These are phyloP conservation scores for Lachnellula willkommii DNA, from an alignment of 2,329 filamentous ascomycete genomes.

Conservation along the genomic window DNA sequence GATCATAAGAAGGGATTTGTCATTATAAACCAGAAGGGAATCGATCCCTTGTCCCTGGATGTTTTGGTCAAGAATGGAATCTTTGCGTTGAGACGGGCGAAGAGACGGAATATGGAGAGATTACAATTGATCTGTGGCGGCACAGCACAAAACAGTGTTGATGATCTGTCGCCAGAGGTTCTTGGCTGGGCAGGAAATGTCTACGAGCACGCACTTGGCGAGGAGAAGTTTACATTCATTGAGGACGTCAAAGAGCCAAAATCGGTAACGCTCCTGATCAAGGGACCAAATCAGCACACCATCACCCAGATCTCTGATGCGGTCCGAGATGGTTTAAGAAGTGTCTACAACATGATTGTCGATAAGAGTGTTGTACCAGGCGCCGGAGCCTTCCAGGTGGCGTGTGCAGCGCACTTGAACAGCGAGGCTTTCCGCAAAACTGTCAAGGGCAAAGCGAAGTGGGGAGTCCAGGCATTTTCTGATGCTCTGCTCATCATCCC, in stretches of 20 bases:
- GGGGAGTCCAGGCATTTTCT: slow-evolving; percentile 88
- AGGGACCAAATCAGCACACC: slow-evolving; percentile 94
- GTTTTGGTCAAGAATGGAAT: slow-evolving; percentile 98
- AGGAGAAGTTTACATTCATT: slow-evolving; percentile 98
- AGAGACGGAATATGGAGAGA: slow-evolving; percentile 98
- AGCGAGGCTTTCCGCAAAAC: slow-evolving; percentile 82
- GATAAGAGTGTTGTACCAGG: slow-evolving; percentile 93
- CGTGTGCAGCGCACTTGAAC: slow-evolving; percentile 79
- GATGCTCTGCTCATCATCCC: slow-evolving; percentile 93
- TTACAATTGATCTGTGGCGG: slow-evolving; percentile 93
- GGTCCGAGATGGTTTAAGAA: slow-evolving; percentile 87
- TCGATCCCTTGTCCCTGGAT: slow-evolving; percentile 91
- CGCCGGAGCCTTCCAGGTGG: slow-evolving; percentile 92
- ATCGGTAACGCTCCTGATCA: slow-evolving; percentile 95
- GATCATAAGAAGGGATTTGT: slow-evolving; percentile 95
- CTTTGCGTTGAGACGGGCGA: slow-evolving; percentile 85
- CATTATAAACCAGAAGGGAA: slow-evolving; percentile 98
- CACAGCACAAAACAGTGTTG: slow-evolving; percentile 88
- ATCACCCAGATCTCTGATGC: slow-evolving; percentile 96
- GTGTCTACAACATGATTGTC: slow-evolving; percentile 99
- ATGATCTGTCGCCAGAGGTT: slow-evolving; percentile 80
- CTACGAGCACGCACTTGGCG: slow-evolving; percentile 94
- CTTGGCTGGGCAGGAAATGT: slow-evolving; percentile 95
- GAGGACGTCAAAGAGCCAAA: slow-evolving; percentile 99
- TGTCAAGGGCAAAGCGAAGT: slow-evolving; percentile 97